phyloP scores from a whole-genome alignment of 2,329 filamentous ascomycete genomes.

The Pseudonectria buxi region DNA sequence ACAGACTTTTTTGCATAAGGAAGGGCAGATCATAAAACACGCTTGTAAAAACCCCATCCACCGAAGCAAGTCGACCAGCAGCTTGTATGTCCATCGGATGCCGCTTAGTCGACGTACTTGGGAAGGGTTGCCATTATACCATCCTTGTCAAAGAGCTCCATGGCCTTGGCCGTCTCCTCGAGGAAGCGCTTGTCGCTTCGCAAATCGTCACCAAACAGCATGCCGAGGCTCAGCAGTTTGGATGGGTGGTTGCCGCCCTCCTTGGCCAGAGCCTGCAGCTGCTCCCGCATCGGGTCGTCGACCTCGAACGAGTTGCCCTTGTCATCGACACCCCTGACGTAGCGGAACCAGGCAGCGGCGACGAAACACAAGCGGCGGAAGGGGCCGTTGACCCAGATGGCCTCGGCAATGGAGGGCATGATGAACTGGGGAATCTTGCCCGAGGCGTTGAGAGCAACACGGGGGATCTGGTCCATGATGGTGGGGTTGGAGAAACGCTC shows the following conservation, averaged over 20 bases:
- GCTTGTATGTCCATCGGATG: conserved; percentile 1
- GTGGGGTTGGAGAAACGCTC: conserved; percentile 51
- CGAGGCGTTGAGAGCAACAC: conserved; percentile 43
- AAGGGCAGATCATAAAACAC: no score
- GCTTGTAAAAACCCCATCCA: not conserved
- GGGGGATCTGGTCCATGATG: conserved; percentile 48
- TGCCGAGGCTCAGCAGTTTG: conserved; percentile 38
- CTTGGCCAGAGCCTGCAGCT: conserved; percentile 39
- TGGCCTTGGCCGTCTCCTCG: conserved; percentile 37
- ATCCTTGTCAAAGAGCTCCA: conserved; percentile 40
- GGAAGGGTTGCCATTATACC: conserved; percentile 43
- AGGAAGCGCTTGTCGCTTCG: conserved; percentile 41
- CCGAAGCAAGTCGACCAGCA: conserved; percentile 1
- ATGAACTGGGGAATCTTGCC: conserved; percentile 49
- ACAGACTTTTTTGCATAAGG: no score
- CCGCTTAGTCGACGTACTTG: conserved; percentile 35
- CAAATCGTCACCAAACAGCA: conserved; percentile 45
- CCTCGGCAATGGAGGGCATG: conserved; percentile 41
- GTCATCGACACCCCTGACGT: conserved; percentile 44
- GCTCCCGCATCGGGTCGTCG: conserved; percentile 42
- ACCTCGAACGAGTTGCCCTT: conserved; percentile 34
- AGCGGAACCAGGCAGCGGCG: conserved; percentile 43
- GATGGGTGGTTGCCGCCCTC: conserved; percentile 35
- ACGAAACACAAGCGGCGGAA: conserved; percentile 43
- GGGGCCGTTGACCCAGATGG: conserved; percentile 38